Evolutionary conservation across 306 rosid species (phyloP), one percentile per base, ranked within the genome.

Genomic region (Notholithocarpus densiflorus): DNA sequence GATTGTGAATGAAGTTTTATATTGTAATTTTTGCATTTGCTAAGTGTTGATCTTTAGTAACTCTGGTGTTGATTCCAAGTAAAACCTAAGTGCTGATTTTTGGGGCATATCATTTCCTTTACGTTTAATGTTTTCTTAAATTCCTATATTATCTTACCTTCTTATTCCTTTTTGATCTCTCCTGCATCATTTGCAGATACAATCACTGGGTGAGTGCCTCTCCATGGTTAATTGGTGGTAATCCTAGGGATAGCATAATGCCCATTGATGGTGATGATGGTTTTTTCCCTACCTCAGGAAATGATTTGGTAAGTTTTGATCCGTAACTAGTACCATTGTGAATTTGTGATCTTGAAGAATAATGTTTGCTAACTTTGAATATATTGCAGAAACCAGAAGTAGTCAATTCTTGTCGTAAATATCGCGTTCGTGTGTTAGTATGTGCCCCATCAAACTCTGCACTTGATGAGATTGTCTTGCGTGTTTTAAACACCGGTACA

Each of bases 381-480:
- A 74, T 40, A 84, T 65, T 80, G 77, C 82, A 94, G 98, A 94
- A 87, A 87, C 97, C 97, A 74, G 98, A 94, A 85, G 86, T 89
- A 64, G 88, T 89, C 80, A 91, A 91, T 68, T 92, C 98, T 43
- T 89, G 83, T 75, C 95, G 98, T 24, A 94, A 91, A 82, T 92
- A 94, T 83, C 97, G 93, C 53, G 94, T 94, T 62, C 87, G 93
- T 55, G 97, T 92, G 68, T 89, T 94, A 74, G 98, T 94, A 29
- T 94, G 97, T 9, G 98, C 98, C 69, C 97, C 97, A 72, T 94
- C 97, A 74, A 94, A 94, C 80, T 94, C 98, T 77, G 98, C 98
- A 26, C 91, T 94, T 4, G 98, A 94, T 81, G 98, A 94, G 89
- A 94, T 94, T 87, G 97, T 92, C 68, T 77, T 92, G 89, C 97